Percentiles rank a stretch among this genome's conserved stretches.
Evolutionary conservation across 2,329 filamentous ascomycete genomes (phyloP).

Genomic region (Fusarium fracticaudum): DNA sequence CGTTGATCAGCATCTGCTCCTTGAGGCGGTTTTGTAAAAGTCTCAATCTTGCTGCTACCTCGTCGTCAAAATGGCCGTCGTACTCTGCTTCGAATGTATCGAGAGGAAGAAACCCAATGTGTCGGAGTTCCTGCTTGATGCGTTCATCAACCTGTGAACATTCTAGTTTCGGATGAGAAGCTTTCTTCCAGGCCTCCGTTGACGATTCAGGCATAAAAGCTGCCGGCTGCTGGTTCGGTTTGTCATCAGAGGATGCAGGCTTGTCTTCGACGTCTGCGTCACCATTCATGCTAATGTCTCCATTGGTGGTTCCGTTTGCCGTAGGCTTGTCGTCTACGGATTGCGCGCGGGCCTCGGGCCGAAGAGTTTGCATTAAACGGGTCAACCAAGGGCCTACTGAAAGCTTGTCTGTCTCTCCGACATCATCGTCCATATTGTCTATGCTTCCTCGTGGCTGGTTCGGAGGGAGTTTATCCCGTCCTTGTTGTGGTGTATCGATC

Average conservation of each 20-base stretch:
- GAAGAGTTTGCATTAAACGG: conserved; percentile 81
- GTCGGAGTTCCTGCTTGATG: conserved; percentile 87
- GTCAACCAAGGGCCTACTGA: conserved; percentile 88
- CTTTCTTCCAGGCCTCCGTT: conserved; percentile 81
- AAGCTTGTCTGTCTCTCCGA: conserved; percentile 88
- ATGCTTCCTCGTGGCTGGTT: conserved; percentile 88
- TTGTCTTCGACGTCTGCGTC: conserved; percentile 53
- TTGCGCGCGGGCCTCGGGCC: conserved; percentile 74
- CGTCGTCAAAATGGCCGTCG: conserved; percentile 91
- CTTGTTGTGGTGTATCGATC: conserved; percentile 71
- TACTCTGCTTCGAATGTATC: conserved; percentile 77
- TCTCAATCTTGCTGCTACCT: conserved; percentile 89
- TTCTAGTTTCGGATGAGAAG: conserved; percentile 79
- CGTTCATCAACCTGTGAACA: conserved; percentile 90
- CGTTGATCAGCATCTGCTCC: conserved; percentile 86
- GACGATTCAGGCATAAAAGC: conserved; percentile 82
- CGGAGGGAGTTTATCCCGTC: conserved; percentile 73
- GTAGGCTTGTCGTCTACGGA: conserved; percentile 66
- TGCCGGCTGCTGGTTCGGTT: conserved; percentile 68
- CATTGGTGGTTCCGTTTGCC: conserved; percentile 61
- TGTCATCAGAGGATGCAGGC: conserved; percentile 49
- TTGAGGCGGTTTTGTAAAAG: conserved; percentile 84
- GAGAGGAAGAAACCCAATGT: conserved; percentile 84
- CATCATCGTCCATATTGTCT: conserved; percentile 85
- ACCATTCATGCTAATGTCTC: conserved; percentile 66